phyloP scores from a whole-genome alignment of 2,329 filamentous ascomycete genomes.

The Colletotrichum sp. region DNA sequence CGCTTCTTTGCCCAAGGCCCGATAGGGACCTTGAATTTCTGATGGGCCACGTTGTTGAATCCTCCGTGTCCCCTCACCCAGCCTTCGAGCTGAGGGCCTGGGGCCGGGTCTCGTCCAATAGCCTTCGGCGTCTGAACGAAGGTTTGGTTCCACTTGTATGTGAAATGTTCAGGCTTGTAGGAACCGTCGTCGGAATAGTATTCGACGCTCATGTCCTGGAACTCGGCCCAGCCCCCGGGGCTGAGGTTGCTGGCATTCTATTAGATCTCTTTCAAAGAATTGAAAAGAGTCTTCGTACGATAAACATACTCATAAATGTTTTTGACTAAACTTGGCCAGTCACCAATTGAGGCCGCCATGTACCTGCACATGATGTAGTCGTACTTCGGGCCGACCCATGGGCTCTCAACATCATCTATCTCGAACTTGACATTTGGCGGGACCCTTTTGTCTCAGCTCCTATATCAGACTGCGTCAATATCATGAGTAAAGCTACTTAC shows the following conservation, averaged over 20 bases:
- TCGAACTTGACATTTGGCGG: conserved; percentile 40
- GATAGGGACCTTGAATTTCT: conserved; percentile 36
- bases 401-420: conserved; percentile 39
- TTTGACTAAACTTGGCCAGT: conserved; percentile 31
- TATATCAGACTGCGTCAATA: neutral
- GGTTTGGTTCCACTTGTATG: conserved; percentile 24
- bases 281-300: neutral
- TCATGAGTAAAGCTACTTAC: neutral
- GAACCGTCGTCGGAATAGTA: conserved; percentile 33
- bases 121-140: conserved; percentile 21
- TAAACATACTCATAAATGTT: conserved; percentile 26
- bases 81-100: conserved; percentile 27
- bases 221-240: conserved; percentile 40
- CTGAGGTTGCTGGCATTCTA: conserved; percentile 31
- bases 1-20: conserved; percentile 41
- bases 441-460: conserved; percentile 21
- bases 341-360: conserved; percentile 34
- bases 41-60: conserved; percentile 36
- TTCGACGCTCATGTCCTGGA: conserved; percentile 30
- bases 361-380: conserved; percentile 43
- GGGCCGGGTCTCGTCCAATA: conserved; percentile 27
- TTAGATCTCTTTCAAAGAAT: neutral
- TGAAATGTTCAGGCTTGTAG: conserved; percentile 24
- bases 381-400: conserved; percentile 30
- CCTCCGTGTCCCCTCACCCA: conserved; percentile 36